These are phyloP conservation scores for Blastomyces emzantsi DNA, from an alignment of 2,329 filamentous ascomycete species.

Conservation along the genomic window DNA sequence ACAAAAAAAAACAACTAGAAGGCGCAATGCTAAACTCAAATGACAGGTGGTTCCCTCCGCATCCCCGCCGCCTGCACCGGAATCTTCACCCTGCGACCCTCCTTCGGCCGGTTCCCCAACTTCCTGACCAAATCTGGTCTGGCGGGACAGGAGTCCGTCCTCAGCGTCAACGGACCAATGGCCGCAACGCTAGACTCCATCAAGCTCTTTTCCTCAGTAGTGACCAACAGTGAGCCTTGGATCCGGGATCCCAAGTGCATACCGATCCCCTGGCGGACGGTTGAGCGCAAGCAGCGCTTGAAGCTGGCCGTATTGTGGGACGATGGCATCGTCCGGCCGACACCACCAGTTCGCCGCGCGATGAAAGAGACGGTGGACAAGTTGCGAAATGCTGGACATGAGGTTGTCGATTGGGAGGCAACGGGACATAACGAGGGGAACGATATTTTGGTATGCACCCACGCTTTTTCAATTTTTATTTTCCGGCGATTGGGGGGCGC, in stretches of 20 bases:
- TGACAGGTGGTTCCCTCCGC: slow-evolving; percentile 32
- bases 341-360: slow-evolving; percentile 36
- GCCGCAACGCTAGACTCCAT: slow-evolving; percentile 26
- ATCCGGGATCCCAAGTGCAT: slow-evolving; percentile 31
- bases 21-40: not conserved
- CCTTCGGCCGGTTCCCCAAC: slow-evolving; percentile 46
- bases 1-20: not conserved
- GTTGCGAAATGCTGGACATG: slow-evolving; percentile 30
- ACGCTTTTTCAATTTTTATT: not conserved
- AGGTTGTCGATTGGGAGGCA: slow-evolving; percentile 35
- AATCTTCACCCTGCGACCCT: slow-evolving; percentile 46
- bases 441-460: slow-evolving; percentile 34
- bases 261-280: slow-evolving; percentile 31
- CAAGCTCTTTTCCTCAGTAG: slow-evolving; percentile 28
- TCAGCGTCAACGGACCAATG: slow-evolving; percentile 34
- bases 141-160: slow-evolving; percentile 33
- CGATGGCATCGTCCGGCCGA: slow-evolving; percentile 46
- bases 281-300: slow-evolving; percentile 27
- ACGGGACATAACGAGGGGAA: slow-evolving; percentile 38
- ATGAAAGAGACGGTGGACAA: slow-evolving; percentile 28
- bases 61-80: slow-evolving; percentile 46
- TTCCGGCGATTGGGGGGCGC: not conserved
- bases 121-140: slow-evolving; percentile 44
- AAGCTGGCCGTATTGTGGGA: slow-evolving; percentile 31
- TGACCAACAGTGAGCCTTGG: slow-evolving; percentile 31